These are phyloP conservation scores for Lojkania enalia DNA, from an alignment of 2,329 filamentous ascomycete species.

Conservation along the genomic window DNA sequence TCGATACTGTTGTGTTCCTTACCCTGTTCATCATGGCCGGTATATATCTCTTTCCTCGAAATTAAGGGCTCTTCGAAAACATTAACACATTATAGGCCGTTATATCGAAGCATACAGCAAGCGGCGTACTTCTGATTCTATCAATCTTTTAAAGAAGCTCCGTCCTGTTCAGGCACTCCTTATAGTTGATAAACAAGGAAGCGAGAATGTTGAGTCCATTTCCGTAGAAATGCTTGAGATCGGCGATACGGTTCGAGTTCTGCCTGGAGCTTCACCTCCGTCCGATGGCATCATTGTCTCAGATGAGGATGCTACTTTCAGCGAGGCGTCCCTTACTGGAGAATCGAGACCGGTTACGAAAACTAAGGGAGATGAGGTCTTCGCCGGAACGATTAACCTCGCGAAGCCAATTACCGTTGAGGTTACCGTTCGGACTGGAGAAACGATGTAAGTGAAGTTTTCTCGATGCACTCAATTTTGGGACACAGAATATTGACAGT, in stretches of 20 bases:
- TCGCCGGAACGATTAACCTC: constrained; percentile 68
- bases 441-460: too few relatives aligned
- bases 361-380: constrained; percentile 53
- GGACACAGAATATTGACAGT: too few relatives aligned
- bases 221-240: constrained; percentile 70
- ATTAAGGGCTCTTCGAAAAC: too few relatives aligned
- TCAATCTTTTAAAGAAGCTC: constrained; percentile 55
- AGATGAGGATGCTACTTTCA: constrained; percentile 63
- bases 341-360: constrained; percentile 67
- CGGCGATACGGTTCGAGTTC: constrained; percentile 67
- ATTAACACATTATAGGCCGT: constrained; percentile 54
- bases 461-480: too few relatives aligned
- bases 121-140: too few relatives aligned
- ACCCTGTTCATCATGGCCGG: constrained; percentile 59
- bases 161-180: constrained; percentile 59
- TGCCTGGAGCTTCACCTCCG: constrained; percentile 61
- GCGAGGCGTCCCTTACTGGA: constrained; percentile 79
- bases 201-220: constrained; percentile 54
- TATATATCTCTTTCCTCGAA: constrained; percentile 50
- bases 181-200: constrained; percentile 58
- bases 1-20: constrained; percentile 59
- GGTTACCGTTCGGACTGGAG: constrained; percentile 72
- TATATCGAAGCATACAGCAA: too few relatives aligned
- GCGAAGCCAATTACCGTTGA: constrained; percentile 64
- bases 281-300: constrained; percentile 70